Base-by-base conservation (phyloP, 2,329 filamentous ascomycete genomes). In the Fusarium devonianum region DNA sequence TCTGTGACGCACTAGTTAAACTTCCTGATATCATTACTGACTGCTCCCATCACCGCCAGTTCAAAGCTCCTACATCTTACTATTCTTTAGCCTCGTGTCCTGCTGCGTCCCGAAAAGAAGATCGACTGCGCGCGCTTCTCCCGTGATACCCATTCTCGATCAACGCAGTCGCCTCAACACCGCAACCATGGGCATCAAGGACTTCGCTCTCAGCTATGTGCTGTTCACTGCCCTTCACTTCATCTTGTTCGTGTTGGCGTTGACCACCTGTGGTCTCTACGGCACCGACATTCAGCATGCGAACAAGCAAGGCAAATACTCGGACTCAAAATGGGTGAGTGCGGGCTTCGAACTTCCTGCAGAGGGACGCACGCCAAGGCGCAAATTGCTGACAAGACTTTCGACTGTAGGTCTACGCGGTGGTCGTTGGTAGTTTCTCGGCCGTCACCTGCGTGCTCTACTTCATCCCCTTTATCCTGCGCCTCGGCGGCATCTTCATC, bases 231-330 rank as follows among this genome's bases (percentile, higher is more conserved):
- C 80, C 57, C 73, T 92, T n/a, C 88, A 92, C 68, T 78, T 92
- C 69, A 73, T 87, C 53, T 89, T 93, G 66, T 86, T 96, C 66
- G 80, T 89, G 48, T 79, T 95, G 58, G 90, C 85, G 11, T 73
- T 96, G 48, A 82, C 88, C 2, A 88, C 94, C 44, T 86, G 87
- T 58, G 92, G 88, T 1, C 82, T 96, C 14, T 96, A 94, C 60
- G 89, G 85, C 25, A 73, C 79, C 17, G 88, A 93, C 66, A 73
- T 94, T 5, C 72, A 83, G 52, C 71, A 72, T 16, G 82, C 84
- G 1, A 68, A 74, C 26, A 72, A 82, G 13, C 68, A 75, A 4
- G 67, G 77, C 43, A 75, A 75, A 29, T 79, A 82, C 53, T 70
- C 75, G 2, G 82, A 89, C 65, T 77, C 83, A 3, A 87, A 86